These are phyloP conservation scores for Pestalotiopsis sp. DNA, from an alignment of 2,329 filamentous ascomycete genomes.

Conservation along the genomic window DNA sequence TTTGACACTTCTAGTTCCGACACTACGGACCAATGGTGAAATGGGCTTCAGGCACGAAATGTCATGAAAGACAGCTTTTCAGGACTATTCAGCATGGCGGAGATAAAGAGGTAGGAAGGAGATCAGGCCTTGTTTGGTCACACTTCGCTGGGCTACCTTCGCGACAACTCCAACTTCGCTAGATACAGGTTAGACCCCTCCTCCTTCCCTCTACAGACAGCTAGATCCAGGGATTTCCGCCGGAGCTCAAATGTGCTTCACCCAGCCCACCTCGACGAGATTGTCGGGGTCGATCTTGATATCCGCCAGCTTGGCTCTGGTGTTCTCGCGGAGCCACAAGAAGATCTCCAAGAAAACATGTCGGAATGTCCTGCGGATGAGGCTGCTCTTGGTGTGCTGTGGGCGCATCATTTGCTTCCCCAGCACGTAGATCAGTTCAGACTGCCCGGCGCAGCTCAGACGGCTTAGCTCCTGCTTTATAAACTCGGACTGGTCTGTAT, in stretches of 20 bases:
- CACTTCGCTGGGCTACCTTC: neutral
- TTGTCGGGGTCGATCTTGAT: conserved; percentile 58
- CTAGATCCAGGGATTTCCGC: neutral
- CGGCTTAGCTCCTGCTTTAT: conserved; percentile 13
- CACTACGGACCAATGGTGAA: too few relatives aligned
- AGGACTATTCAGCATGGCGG: too few relatives aligned
- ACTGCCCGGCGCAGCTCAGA: conserved; percentile 40
- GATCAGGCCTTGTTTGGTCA: neutral
- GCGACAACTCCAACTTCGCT: neutral
- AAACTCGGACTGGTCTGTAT: neutral
- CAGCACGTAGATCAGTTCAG: conserved; percentile 53
- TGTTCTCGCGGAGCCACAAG: conserved; percentile 65
- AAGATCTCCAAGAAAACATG: conserved; percentile 52
- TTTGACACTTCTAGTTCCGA: too few relatives aligned
- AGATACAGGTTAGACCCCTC: neutral
- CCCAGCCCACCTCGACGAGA: conserved; percentile 66
- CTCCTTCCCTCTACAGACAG: conserved; percentile 10
- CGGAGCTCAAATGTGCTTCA: conserved; percentile 54
- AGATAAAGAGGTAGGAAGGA: conserved; percentile 1
- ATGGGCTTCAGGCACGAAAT: neutral
- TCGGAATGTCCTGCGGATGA: conserved; percentile 15
- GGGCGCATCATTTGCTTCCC: conserved; percentile 62
- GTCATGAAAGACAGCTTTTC: neutral
- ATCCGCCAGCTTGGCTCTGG: conserved; percentile 64
- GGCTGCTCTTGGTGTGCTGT: conserved; percentile 11